phyloP scores from a whole-genome alignment of 306 rosid species.

The Datisca glomerata region DNA sequence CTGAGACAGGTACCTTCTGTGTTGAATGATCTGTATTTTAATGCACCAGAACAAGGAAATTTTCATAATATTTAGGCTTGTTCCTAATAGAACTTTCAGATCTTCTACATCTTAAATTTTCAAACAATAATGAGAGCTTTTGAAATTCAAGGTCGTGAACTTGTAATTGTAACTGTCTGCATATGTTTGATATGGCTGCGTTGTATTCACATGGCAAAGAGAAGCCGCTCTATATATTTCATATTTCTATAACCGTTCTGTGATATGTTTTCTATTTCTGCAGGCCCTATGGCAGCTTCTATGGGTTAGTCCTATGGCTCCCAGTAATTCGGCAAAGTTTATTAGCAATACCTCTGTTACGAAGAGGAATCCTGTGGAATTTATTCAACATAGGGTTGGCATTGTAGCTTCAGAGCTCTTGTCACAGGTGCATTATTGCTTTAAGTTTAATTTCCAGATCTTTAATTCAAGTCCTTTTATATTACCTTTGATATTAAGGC shows the following conservation, averaged over 20 bases:
- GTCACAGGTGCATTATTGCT: conserved; percentile 56
- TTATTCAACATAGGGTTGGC: conserved; percentile 78
- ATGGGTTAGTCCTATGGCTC: conserved; percentile 63
- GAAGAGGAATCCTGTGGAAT: conserved; percentile 56
- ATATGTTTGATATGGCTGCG: too few species aligned
- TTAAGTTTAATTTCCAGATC: too few species aligned
- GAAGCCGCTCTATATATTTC: too few species aligned
- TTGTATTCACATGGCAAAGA: too few species aligned
- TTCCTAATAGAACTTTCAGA: not conserved
- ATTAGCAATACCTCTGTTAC: conserved; percentile 20
- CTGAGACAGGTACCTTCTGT: conserved; percentile 65
- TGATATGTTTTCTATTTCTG: conserved; percentile 20
- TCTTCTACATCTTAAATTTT: too few species aligned
- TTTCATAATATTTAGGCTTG: not conserved
- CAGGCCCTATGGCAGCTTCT: conserved; percentile 97
- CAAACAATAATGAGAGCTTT: too few species aligned
- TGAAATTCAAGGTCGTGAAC: too few species aligned
- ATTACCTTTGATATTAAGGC: not conserved
- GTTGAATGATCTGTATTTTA: conserved; percentile 14
- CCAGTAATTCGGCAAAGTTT: conserved; percentile 37
- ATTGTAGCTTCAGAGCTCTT: conserved; percentile 79
- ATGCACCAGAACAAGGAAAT: not conserved
- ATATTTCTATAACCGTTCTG: too few species aligned
- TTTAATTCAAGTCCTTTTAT: too few species aligned
- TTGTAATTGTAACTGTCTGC: too few species aligned